A percentile compares a stretch with the other conserved stretches of the same genome.
These are phyloP conservation scores for Sporormia fimetaria DNA, from an alignment of 495 filamentous ascomycete species.

Conservation along the genomic window DNA sequence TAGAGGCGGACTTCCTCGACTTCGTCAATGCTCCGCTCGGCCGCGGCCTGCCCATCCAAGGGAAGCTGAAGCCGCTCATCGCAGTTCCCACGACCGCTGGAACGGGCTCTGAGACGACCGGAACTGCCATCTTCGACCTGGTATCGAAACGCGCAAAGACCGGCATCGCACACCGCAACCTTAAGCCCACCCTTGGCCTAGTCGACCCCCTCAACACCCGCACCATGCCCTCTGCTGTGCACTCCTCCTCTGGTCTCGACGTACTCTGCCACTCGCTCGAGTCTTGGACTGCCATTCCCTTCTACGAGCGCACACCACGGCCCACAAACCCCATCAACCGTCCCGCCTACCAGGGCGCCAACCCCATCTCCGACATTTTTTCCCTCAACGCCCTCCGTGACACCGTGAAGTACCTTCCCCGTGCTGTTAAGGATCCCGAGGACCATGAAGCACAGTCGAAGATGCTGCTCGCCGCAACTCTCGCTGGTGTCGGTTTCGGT, in stretches of 20 bases:
- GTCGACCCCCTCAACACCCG: conserved; percentile 91
- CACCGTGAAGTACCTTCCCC: conserved; percentile 83
- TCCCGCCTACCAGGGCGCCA: conserved; percentile 92
- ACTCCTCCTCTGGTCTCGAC: conserved; percentile 78
- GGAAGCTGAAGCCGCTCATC: conserved; percentile 69
- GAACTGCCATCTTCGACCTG: conserved; percentile 95
- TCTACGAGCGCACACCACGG: conserved; percentile 67
- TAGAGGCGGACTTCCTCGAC: conserved; percentile 79
- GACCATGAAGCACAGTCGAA: conserved; percentile 83
- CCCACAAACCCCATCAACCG: conserved; percentile 82
- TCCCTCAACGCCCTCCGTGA: conserved; percentile 66
- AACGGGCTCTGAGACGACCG: conserved; percentile 90
- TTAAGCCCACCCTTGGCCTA: conserved; percentile 92
- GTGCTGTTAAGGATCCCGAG: conserved; percentile 73
- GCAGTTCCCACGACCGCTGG: conserved; percentile 93
- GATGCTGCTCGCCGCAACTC: conserved; percentile 89
- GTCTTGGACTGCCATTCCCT: conserved; percentile 94
- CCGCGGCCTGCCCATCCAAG: conserved; percentile 70
- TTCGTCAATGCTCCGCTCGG: conserved; percentile 96
- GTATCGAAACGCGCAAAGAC: conserved; percentile 83
- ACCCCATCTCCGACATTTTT: conserved; percentile 95
- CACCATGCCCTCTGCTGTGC: conserved; percentile 89
- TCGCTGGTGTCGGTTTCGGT: conserved; percentile 92
- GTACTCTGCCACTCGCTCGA: conserved; percentile 91
- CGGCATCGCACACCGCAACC: conserved; percentile 83